Conservation (phyloP, 2,329 filamentous ascomycete species). For the Phialocephala sp. region DNA sequence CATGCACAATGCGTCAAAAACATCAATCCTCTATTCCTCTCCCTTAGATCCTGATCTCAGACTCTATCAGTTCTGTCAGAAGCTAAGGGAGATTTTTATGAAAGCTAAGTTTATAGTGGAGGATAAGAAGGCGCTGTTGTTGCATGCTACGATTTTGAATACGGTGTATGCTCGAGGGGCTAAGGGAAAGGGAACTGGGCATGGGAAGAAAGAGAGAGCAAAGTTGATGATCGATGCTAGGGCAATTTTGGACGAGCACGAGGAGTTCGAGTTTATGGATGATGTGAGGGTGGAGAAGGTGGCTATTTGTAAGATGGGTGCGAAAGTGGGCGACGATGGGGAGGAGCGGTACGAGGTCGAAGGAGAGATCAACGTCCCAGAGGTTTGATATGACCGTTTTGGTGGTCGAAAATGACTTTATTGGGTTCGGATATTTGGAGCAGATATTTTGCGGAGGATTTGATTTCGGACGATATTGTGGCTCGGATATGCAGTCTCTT, state of each 20-base stretch:
- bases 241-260: slow-evolving; percentile 62
- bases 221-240: slow-evolving; percentile 57
- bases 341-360: slow-evolving; percentile 40
- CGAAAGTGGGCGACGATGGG: slow-evolving; percentile 55
- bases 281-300: slow-evolving; percentile 71
- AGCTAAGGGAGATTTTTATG: slow-evolving; percentile 59
- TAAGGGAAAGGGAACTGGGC: slow-evolving; percentile 45
- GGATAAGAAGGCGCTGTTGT: slow-evolving; percentile 67
- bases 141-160: slow-evolving; percentile 88
- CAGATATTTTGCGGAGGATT: not conserved
- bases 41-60: slow-evolving; percentile 59
- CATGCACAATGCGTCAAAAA: slow-evolving; percentile 62
- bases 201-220: slow-evolving; percentile 30
- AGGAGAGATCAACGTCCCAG: slow-evolving; percentile 22
- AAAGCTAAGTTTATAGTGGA: slow-evolving; percentile 60
- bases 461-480: not conserved
- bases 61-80: slow-evolving; percentile 62
- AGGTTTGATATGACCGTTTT: not conserved
- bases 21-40: slow-evolving; percentile 69
- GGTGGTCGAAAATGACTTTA: not conserved
- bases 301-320: slow-evolving; percentile 87
- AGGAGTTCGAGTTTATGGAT: slow-evolving; percentile 73
- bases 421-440: not conserved
- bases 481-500: not conserved
- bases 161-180: slow-evolving; percentile 69